Conservation (phyloP, 106 monocot species). For the Acorus gramineus region DNA sequence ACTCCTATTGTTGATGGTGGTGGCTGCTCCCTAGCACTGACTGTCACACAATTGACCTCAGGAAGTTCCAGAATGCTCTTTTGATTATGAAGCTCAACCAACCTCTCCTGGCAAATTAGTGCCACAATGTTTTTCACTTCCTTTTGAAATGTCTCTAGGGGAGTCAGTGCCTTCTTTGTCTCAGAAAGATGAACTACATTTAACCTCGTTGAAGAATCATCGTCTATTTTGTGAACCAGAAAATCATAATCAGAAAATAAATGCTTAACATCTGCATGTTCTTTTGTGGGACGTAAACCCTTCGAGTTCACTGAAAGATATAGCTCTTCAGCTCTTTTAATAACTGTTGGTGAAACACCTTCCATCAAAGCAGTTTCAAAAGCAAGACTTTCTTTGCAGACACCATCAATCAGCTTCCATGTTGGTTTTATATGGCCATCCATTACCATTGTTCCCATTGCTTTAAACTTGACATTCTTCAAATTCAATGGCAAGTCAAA, state of each 20-base stretch:
- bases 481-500: slow-evolving; percentile 65
- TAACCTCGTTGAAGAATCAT: slow-evolving; percentile 2
- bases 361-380: slow-evolving; percentile 83
- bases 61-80: slow-evolving; percentile 33
- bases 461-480: slow-evolving; percentile 50
- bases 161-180: neutral
- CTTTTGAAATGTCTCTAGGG: slow-evolving; percentile 13
- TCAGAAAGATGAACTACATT: neutral
- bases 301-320: slow-evolving; percentile 35
- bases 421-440: slow-evolving; percentile 59
- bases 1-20: slow-evolving; percentile 81
- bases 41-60: slow-evolving; percentile 36
- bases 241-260: slow-evolving; percentile 2
- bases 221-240: slow-evolving; percentile 7
- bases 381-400: slow-evolving; percentile 90
- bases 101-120: slow-evolving; percentile 49
- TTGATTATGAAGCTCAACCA: slow-evolving; percentile 51
- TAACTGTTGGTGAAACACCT: slow-evolving; percentile 61
- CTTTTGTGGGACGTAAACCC: neutral
- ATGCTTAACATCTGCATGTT: neutral
- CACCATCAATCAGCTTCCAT: slow-evolving; percentile 67
- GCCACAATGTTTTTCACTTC: slow-evolving; percentile 58
- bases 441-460: slow-evolving; percentile 63
- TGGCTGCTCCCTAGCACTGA: slow-evolving; percentile 79
- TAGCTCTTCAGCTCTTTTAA: slow-evolving; percentile 72